Percentiles rank a stretch among this genome's conserved stretches.
Evolutionary conservation across 768 basidiomycete species (phyloP).

Genomic region (Podaxis sp.): DNA sequence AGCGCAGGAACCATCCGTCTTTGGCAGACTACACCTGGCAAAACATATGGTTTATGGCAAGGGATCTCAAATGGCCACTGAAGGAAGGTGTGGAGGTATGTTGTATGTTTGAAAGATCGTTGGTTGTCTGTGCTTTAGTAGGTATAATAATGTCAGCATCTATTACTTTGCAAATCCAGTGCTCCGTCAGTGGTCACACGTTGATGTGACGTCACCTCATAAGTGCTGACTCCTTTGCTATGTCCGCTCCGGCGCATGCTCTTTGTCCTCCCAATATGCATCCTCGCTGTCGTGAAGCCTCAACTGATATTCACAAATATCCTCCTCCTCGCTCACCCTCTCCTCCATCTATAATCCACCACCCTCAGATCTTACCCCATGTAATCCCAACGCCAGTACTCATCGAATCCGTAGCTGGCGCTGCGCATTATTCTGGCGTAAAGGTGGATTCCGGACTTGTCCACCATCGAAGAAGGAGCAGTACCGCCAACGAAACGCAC

Average conservation of each 20-base stretch:
- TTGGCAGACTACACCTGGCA: slow-evolving; percentile 97
- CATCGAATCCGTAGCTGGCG: slow-evolving; percentile 58
- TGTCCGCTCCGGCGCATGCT: slow-evolving; percentile 1
- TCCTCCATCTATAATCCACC: slow-evolving; percentile 46
- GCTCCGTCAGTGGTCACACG: slow-evolving; percentile 16
- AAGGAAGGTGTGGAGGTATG: slow-evolving; percentile 7
- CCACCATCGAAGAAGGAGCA: slow-evolving; percentile 38
- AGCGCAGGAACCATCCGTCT: slow-evolving; percentile 84
- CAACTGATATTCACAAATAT: neutral
- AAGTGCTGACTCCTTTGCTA: slow-evolving; percentile 16
- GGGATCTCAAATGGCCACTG: slow-evolving; percentile 31
- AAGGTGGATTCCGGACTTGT: slow-evolving; percentile 36
- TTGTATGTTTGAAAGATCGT: slow-evolving; percentile 4
- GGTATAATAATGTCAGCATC: slow-evolving; percentile 21
- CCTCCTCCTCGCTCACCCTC: slow-evolving; percentile 31
- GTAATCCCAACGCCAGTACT: slow-evolving; percentile 50
- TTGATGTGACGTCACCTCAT: slow-evolving; percentile 1
- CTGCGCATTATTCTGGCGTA: slow-evolving; percentile 61
- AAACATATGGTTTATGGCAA: slow-evolving; percentile 90
- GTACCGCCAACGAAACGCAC: slow-evolving; percentile 32
- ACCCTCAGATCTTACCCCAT: slow-evolving; percentile 40
- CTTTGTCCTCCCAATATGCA: slow-evolving; percentile 6
- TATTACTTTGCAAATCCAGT: slow-evolving; percentile 3
- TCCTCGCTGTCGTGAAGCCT: neutral
- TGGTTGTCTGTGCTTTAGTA: slow-evolving; percentile 12